These are phyloP conservation scores for Alternaria postmessia DNA, from an alignment of 2,329 filamentous ascomycete species.

Conservation along the genomic window DNA sequence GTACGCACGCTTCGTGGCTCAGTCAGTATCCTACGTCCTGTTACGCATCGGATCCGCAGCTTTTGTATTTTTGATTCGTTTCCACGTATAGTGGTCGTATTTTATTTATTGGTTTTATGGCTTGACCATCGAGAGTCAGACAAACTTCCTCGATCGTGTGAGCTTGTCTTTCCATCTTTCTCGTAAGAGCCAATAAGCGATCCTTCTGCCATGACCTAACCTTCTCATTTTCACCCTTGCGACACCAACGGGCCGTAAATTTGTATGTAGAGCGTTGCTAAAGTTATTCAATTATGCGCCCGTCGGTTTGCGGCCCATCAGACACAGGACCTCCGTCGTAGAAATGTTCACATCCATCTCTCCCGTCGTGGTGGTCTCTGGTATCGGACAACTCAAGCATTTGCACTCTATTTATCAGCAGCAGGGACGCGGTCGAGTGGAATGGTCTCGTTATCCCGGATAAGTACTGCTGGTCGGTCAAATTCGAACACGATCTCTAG, in stretches of 20 bases:
- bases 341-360: not conserved
- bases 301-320: not conserved
- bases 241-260: too few species aligned
- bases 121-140: not conserved
- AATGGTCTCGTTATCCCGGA: slow-evolving; percentile 1
- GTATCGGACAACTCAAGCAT: not conserved
- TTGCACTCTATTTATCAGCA: not conserved
- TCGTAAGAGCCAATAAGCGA: not conserved
- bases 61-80: not conserved
- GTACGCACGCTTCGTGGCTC: not conserved
- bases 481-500: slow-evolving; percentile 7
- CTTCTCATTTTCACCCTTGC: not conserved
- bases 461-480: not conserved
- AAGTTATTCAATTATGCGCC: not conserved
- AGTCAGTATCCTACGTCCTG: not conserved
- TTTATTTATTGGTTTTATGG: not conserved
- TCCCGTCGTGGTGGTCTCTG: not conserved
- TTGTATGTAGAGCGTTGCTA: not conserved
- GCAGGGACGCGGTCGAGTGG: not conserved
- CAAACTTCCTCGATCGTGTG: not conserved
- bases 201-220: not conserved
- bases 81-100: not conserved
- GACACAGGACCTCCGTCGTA: not conserved
- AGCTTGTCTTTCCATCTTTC: not conserved
- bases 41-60: not conserved